Base-by-base conservation (phyloP, 163 green algal species). In the Volvox carteri region DNA sequence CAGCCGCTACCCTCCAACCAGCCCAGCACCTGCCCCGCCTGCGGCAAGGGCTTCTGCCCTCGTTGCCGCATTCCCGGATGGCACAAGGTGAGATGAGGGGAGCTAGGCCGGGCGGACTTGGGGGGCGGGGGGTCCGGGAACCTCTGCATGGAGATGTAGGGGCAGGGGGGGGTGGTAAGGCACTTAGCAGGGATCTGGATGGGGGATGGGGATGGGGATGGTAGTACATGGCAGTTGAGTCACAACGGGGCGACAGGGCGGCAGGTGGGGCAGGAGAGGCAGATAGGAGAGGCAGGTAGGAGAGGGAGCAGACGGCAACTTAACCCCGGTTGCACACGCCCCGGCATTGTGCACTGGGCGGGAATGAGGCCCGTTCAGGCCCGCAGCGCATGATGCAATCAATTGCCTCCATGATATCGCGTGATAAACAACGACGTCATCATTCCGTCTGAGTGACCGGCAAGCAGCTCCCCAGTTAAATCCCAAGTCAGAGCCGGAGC, bases 61-160 rank as follows among this genome's bases (percentile, higher is more conserved):
- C 30, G 9, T 7, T 93, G 90, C 74, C n/a, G 35, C 44, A 85
- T 90, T 21, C 23, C 90, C 1, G 90, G 90, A 30, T 93, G 90
- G 90, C 90, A 93, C 70, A 68, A 41, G 84, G 90, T 93, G 60
- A 0, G 58, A 33, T 33, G 14, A 28, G 42, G 44, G 84, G 11
- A 21, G 7, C 0, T 28, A 18, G 4, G 67, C 7, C 25, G 8
- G 46, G 33, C 18, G 3, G 54, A 65, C 28, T 4, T 65, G 12
- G 12, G 41, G 35, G 50, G 39, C n/a, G 12, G 52, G 3, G 37
- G 18, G 33, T 39, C 60, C 35, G 28, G 37, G 12, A 78, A 23
- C 8, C 5, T 23, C 6, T 65, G 54, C 2, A 41, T 16, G 39
- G 42, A 58, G 72, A 7, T 21, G 39, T 39, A 12, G 16, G 72